Evolutionary conservation across 805 yeast species (phyloP), one percentile per base, ranked within the genome.

Genomic region (Lipomyces kockii): DNA sequence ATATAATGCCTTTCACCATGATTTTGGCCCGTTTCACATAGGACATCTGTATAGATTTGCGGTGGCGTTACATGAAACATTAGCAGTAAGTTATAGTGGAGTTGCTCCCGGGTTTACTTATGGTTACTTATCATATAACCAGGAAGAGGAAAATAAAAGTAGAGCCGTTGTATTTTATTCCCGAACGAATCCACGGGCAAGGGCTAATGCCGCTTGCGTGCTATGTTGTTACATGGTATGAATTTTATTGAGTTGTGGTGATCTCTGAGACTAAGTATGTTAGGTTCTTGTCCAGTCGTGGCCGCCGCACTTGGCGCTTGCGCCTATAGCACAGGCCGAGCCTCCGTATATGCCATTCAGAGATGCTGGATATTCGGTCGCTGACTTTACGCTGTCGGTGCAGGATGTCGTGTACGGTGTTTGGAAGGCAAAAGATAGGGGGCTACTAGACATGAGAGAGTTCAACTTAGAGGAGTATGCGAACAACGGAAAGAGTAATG

Each of bases 271-370:
- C 59, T 34, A 14, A 43, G 39, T 51, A n/a, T 14, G 14, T 9
- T 32, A 70, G 72, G 85, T 95, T 0, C 80, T 95, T 63, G 94
- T 95, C 20, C 99, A 95, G 77, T 89, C 92, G 14, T 95, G 99
- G 99, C 92, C 98, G 0, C 99, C 99, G 0, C 99, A 95, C 78
- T 95, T 95, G 78, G 99, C 93, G 0, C 80, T 95, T 71, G 98
- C 97, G 68, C 99, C 99, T 0, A 85, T 95, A 63, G 87, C 95
- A 0, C 98, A 95, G 78, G 86, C 88, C 5, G 92, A 90, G 60
- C 97, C 97, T 2, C 98, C 98, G 6, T 89, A 94, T 72, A 93
- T 90, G 89, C 90, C 93, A 0, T 95, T 93, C 80, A 84, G 99
- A 77, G 99, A 95, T 78, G 99, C 99, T 0, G 99, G 99, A 1